Base-by-base conservation (phyloP, 371 early-diverging fungal genomes). In the Mucor indicus region DNA sequence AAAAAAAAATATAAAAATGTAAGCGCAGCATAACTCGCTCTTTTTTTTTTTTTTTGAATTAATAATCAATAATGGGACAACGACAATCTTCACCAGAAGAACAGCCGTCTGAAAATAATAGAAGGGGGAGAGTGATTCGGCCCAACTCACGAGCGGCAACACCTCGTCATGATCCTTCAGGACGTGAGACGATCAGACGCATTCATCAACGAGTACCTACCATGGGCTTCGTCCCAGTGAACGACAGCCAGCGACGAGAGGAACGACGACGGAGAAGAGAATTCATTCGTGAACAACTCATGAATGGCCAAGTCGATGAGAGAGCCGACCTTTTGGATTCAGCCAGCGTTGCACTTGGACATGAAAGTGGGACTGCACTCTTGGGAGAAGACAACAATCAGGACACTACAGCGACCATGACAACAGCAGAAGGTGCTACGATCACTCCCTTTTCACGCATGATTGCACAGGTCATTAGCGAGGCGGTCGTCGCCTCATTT, bases 381-480 rank as follows among this genome's bases (percentile, higher is more conserved):
- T 22, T 38, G 4, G 22, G 25, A 21, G 24, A 16, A 4, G 25
- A 9, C 20, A 10, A 3, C 38, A 48, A 8, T 17, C 2, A 33
- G 31, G 12, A 35, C 11, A 30, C 27, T 24, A 9, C 16, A 10
- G 32, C 36, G 1, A 22, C 37, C 3, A 17, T 27, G 16, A 22
- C 35, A 25, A 19, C 35, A 8, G 17, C 13, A 16, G 24, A 33
- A 36, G 36, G 20, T 16, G 12, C 39, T 24, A 19, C 4, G 4
- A 33, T 47, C 13, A 48, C 49, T 29, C 53, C 59, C 1, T 58
- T 53, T 30, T 43, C 59, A 17, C 37, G 59, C 11, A 58, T 58
- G 59, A 43, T 58, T 33, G 50, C 49, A 8, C 53, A 53, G 17
- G 59, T 58, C 0, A 53, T 58, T 17, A 53, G 45, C 44, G 59